phyloP scores from a whole-genome alignment of 2,329 filamentous ascomycete species.

The Sporothrix luriei region DNA sequence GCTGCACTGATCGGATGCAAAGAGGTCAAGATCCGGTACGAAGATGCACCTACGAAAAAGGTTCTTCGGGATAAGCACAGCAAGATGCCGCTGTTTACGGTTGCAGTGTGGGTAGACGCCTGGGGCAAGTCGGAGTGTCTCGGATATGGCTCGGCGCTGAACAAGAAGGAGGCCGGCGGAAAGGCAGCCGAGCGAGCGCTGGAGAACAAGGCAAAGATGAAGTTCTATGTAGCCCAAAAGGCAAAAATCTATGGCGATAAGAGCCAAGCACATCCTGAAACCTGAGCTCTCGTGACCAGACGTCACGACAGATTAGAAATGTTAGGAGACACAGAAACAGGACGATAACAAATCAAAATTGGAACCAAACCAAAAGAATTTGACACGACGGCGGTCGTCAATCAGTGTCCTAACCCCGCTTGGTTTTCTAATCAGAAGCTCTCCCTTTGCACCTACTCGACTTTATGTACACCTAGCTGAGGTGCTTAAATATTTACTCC shows the following conservation, averaged over 20 bases:
- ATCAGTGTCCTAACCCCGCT: background rate
- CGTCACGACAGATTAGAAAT: background rate
- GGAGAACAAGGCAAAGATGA: constrained; percentile 66
- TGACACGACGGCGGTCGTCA: background rate
- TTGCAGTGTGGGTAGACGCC: constrained; percentile 67
- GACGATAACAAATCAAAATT: background rate
- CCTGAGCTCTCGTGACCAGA: too few species aligned
- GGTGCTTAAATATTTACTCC: too few species aligned
- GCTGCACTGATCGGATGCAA: constrained; percentile 56
- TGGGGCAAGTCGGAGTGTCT: constrained; percentile 67
- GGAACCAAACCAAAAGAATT: background rate
- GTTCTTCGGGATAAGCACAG: constrained; percentile 55
- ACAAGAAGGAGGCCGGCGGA: constrained; percentile 69
- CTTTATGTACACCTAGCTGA: too few species aligned
- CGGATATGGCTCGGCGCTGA: constrained; percentile 64
- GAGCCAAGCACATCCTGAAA: constrained; percentile 1
- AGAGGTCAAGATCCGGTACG: constrained; percentile 64
- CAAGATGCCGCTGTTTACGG: constrained; percentile 60
- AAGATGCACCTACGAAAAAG: constrained; percentile 56
- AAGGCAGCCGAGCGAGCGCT: constrained; percentile 67
- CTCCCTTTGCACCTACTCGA: background rate
- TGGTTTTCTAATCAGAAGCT: background rate
- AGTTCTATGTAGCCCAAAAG: constrained; percentile 54
- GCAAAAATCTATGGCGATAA: constrained; percentile 41
- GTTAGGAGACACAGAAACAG: background rate